Evolutionary conservation across 441 rosid species (phyloP).

Genomic region (Gossypium davidsonii): DNA sequence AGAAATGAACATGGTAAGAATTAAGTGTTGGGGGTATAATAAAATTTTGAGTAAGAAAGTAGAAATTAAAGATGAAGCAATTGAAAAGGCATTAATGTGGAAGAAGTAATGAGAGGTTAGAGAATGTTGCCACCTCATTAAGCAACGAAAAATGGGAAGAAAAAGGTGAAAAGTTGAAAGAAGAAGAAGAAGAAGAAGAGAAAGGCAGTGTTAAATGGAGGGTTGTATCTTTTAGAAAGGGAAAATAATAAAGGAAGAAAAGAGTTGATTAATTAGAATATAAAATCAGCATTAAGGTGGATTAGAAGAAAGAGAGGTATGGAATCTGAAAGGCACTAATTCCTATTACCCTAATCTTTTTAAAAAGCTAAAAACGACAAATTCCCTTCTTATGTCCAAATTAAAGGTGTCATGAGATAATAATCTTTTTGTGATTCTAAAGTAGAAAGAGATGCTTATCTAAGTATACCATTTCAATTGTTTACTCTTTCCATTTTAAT

Average conservation of each 20-base stretch:
- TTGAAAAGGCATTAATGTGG: neutral
- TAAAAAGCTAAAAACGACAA: conserved; percentile 39
- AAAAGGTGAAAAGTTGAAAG: conserved; percentile 5
- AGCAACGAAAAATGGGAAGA: conserved; percentile 1
- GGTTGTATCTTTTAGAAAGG: conserved; percentile 26
- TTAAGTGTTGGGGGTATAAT: no score
- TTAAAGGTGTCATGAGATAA: conserved; percentile 39
- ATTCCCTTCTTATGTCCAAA: conserved; percentile 33
- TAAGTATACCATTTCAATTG: neutral
- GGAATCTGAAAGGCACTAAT: conserved; percentile 7
- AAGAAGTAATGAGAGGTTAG: neutral
- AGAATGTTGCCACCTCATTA: conserved; percentile 5
- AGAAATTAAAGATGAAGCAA: neutral
- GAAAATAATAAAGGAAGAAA: conserved; percentile 15
- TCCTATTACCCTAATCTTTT: conserved; percentile 19
- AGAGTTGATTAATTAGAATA: conserved; percentile 10
- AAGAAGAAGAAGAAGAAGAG: neutral
- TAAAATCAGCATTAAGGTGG: conserved; percentile 9
- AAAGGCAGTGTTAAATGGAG: conserved; percentile 29
- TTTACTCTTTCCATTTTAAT: neutral
- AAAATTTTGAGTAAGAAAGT: neutral
- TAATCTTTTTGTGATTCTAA: conserved; percentile 55
- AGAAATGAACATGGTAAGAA: no score
- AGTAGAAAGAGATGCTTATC: conserved; percentile 40
- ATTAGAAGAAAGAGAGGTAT: neutral